Base-by-base conservation (phyloP, 768 basidiomycete genomes). In the Suillus lakei region DNA sequence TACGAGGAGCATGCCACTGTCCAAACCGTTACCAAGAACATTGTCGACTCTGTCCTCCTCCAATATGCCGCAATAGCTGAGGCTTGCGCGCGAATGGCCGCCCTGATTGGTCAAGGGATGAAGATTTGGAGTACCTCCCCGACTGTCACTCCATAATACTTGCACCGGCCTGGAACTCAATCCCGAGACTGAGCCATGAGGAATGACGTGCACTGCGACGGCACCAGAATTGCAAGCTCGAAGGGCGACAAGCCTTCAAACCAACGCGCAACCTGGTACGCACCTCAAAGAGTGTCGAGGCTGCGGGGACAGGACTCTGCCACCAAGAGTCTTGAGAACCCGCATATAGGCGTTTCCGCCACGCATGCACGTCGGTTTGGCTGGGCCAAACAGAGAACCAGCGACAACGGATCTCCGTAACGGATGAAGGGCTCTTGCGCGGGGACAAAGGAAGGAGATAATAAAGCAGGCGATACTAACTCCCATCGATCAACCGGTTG, bases 401-500 rank as follows among this genome's bases (percentile, higher is more conserved):
- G 68, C 68, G 66, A 72, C 54, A 69, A 69, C 67, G 64, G 46
- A 64, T 67, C 69, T 68, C 68, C 66, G 62, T 60, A 67, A 60
- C 46, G 60, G 64, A 65, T 65, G 68, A 65, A 65, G 30, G 61
- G 53, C 62, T 70, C 64, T 71, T 67, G 66, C n/a, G 66, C n/a
- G 32, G 66, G 77, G 53, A 69, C 60, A 67, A 72, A 76, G 71
- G 78, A 80, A 77, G 70, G 69, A 71, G 66, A 66, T 63, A 59
- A 59, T 67, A 68, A 80, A 77, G 71, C 74, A 75, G 73, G 82
- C 83, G 88, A 86, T 92, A 99, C 98, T 95, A 92, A 99, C 98
- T 98, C 84, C 96, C 95, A 91, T 99, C 98, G 88, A 99, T 96
- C 82, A 99, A 92, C 77, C 98, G 91, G 83, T 93, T 94, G 87